phyloP scores from a whole-genome alignment of 169 alveolate genomes.

The Theileria sp. region DNA sequence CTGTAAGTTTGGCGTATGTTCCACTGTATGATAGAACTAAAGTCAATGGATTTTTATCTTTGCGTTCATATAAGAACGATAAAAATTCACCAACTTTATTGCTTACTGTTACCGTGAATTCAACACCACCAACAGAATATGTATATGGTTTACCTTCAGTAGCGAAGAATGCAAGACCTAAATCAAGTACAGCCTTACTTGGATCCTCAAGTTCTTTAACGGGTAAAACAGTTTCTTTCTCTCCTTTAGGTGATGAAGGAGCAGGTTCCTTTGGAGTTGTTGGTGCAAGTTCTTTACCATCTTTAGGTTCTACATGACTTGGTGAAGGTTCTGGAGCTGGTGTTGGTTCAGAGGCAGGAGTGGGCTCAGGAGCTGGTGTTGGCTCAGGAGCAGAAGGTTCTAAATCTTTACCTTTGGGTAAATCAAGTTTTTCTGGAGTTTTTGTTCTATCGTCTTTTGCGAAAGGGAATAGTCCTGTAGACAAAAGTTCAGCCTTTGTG shows the following conservation, averaged over 20 bases:
- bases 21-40: neutral
- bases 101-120: neutral
- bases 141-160: neutral
- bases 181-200: neutral
- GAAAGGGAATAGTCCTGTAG: neutral
- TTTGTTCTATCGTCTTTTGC: neutral
- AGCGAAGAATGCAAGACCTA: neutral
- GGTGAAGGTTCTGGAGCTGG: neutral
- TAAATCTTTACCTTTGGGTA: constrained; percentile 1
- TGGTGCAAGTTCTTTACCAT: neutral
- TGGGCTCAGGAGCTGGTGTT: neutral
- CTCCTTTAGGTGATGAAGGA: neutral
- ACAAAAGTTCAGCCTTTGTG: neutral
- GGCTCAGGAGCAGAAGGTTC: neutral
- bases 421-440: neutral
- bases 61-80: neutral
- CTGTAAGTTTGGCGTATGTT: neutral
- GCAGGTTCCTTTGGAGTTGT: neutral
- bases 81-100: neutral
- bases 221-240: neutral
- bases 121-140: neutral
- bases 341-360: neutral
- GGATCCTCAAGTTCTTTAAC: neutral
- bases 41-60: neutral
- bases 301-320: too few relatives aligned